Conservation (phyloP, 2,329 filamentous ascomycete genomes). For the Verticillium nubilum region DNA sequence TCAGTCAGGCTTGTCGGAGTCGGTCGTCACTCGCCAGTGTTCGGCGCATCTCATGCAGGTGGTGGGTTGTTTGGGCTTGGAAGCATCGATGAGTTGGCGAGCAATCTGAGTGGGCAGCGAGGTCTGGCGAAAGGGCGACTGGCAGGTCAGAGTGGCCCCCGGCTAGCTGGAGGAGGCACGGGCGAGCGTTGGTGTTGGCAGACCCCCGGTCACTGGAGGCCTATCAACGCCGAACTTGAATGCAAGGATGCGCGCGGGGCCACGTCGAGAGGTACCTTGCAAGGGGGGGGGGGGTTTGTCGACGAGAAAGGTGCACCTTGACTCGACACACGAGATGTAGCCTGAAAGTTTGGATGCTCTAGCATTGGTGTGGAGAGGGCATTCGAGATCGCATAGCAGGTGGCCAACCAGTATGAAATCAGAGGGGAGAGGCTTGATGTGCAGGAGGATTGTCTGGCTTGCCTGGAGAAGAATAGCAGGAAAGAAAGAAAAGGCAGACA, state of each 20-base stretch:
- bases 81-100: conserved; percentile 43
- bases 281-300: background rate
- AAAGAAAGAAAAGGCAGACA: background rate
- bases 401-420: background rate
- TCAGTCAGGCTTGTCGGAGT: conserved; percentile 35
- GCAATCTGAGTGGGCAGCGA: conserved; percentile 25
- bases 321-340: background rate
- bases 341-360: background rate
- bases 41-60: conserved; percentile 36
- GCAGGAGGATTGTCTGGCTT: background rate
- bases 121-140: conserved; percentile 13
- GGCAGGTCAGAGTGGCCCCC: conserved; percentile 4
- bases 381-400: background rate
- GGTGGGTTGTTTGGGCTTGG: conserved; percentile 26
- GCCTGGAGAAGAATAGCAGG: background rate
- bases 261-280: background rate
- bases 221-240: background rate
- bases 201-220: background rate
- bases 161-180: background rate
- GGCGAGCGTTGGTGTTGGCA: background rate
- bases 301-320: background rate
- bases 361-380: background rate
- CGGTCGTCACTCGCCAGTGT: conserved; percentile 32
- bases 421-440: background rate
- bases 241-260: conserved; percentile 3